A percentile compares a stretch with the other conserved stretches of the same genome.
Evolutionary conservation across 192 early-diverging fungal species (phyloP).

Genomic region (Coemansia sp.): DNA sequence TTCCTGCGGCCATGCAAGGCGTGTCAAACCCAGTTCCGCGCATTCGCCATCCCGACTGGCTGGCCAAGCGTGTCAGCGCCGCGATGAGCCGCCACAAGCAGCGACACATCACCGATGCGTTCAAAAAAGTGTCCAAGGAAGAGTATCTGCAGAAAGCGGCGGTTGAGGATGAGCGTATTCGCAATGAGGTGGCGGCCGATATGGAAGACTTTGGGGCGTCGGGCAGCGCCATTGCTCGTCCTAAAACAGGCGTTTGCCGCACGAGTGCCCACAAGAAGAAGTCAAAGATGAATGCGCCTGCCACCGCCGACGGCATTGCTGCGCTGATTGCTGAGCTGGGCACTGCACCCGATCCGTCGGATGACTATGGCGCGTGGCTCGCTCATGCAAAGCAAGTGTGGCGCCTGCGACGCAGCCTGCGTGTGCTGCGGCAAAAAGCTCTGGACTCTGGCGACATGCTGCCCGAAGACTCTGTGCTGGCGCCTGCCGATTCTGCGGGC

Average conservation of each 20-base stretch:
- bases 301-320: constrained; percentile 47
- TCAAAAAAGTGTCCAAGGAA: constrained; percentile 55
- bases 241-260: constrained; percentile 23
- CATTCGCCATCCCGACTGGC: constrained; percentile 92
- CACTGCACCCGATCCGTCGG: constrained; percentile 63
- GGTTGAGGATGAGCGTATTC: neutral
- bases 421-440: constrained; percentile 51
- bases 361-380: constrained; percentile 75
- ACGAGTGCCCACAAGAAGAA: neutral
- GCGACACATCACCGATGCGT: constrained; percentile 79
- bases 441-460: constrained; percentile 30
- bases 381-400: constrained; percentile 75
- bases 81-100: constrained; percentile 85
- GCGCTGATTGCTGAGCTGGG: constrained; percentile 44
- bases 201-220: constrained; percentile 61
- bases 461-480: constrained; percentile 1
- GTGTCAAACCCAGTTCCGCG: constrained; percentile 91
- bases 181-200: constrained; percentile 33
- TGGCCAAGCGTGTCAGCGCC: constrained; percentile 73
- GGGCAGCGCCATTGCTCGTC: constrained; percentile 14
- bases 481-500: neutral
- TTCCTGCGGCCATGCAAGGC: constrained; percentile 97
- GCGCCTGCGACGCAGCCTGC: constrained; percentile 60
- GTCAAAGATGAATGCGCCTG: constrained; percentile 8
- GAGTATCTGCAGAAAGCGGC: constrained; percentile 26